These are phyloP conservation scores for Botrytis fragariae DNA, from an alignment of 2,329 filamentous ascomycete species.

Conservation along the genomic window DNA sequence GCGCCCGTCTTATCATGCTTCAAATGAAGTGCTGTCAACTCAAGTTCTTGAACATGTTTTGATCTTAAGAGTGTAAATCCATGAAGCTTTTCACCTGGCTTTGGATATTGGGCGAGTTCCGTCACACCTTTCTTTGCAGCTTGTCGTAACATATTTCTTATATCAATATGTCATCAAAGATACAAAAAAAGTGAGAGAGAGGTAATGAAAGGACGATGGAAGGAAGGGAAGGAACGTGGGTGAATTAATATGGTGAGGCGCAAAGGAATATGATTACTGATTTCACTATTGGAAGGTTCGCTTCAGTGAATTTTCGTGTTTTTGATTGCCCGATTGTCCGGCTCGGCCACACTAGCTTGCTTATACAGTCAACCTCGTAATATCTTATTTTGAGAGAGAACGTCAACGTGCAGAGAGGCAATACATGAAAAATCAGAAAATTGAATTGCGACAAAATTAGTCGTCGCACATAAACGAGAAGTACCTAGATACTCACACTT, in stretches of 20 bases:
- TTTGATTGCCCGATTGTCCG: constrained; percentile 20
- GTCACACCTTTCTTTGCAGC: constrained; percentile 59
- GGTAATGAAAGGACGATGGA: background rate
- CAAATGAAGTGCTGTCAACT: constrained; percentile 85
- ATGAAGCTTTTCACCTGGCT: constrained; percentile 80
- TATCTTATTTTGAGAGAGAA: constrained; percentile 19
- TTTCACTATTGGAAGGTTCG: constrained; percentile 13
- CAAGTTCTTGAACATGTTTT: constrained; percentile 91
- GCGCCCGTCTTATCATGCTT: constrained; percentile 94
- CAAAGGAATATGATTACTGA: constrained; percentile 5
- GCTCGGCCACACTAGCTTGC: constrained; percentile 16
- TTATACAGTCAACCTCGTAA: constrained; percentile 20
- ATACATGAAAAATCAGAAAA: constrained; percentile 17
- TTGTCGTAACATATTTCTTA: constrained; percentile 50
- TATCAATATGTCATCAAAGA: constrained; percentile 13
- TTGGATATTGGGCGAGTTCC: constrained; percentile 71
- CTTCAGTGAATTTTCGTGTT: constrained; percentile 20
- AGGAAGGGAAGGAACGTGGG: background rate
- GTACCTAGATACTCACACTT: background rate
- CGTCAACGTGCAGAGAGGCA: constrained; percentile 18
- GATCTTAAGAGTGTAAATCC: constrained; percentile 88
- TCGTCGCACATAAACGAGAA: constrained; percentile 21
- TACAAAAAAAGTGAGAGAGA: background rate
- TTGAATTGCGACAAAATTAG: constrained; percentile 14
- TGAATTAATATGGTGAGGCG: constrained; percentile 6